Base-by-base conservation (phyloP, 495 filamentous ascomycete genomes). In the Aspergillus olivimuriae region DNA sequence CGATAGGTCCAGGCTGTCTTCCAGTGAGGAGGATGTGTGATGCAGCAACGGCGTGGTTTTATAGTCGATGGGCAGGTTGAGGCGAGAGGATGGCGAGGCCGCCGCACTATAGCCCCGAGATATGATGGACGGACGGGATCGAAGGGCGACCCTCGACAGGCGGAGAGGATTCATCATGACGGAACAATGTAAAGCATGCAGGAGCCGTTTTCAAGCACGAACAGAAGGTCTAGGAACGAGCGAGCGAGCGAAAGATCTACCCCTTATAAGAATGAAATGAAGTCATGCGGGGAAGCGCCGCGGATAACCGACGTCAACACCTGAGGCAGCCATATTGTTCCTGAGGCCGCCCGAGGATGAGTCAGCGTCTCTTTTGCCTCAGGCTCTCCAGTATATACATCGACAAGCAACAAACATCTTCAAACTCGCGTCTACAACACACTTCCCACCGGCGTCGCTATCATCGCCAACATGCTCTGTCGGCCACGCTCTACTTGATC, bases 21-120 rank as follows among this genome's bases (percentile, higher is more conserved):
- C 53, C 35, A 95, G 74, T 16, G 86, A 81, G 2, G 82, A 63
- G 0, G 89, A 72, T 14, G 79, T 82, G 58, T 96, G 92, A 47
- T 87, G 75, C 17, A 98, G 75, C 21, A 95, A 64, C 2, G 89
- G 76, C 20, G 87, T 89, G 4, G 81, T 79, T 41, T 86, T 80
- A 70, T 89, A 97, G 68, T 98, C 90, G 53, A 85, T 84, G 12
- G 90, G 89, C 24, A 87, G 55, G 63, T 98, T 98, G 32, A 97
- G 78, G n/a, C 55, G 55, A 17, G 51, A 44, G 3, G 48, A 38
- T 1, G 54, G 21, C 5, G 51, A 47, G 10, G 47, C 41, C 4
- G 33, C 50, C 2, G 41, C 46, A 12, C 45, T 51, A 34, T 55
- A 55, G 3, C 28, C 9, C 9, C 55, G n/a, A n/a, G n/a, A n/a